These are phyloP conservation scores for Sclerotinia trifoliorum DNA, from an alignment of 2,329 filamentous ascomycete genomes.

Conservation along the genomic window DNA sequence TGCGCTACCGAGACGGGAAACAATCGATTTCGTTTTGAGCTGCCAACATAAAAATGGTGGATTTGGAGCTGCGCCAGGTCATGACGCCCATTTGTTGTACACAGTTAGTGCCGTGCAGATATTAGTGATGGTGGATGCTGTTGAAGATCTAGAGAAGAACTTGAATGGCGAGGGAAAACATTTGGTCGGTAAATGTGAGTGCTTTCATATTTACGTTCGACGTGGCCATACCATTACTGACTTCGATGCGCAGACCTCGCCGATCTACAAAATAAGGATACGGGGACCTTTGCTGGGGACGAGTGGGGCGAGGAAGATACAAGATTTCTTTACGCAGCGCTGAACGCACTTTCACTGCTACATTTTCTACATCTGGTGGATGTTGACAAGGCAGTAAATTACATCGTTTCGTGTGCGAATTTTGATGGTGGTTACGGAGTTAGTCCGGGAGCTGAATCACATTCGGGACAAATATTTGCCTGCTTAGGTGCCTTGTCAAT, in stretches of 20 bases:
- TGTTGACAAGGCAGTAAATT: slow-evolving; percentile 73
- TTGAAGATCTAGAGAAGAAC: slow-evolving; percentile 73
- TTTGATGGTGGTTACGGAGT: slow-evolving; percentile 94
- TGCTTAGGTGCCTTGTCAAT: slow-evolving; percentile 87
- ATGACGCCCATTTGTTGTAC: slow-evolving; percentile 95
- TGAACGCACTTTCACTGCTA: slow-evolving; percentile 86
- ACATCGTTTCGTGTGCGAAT: slow-evolving; percentile 82
- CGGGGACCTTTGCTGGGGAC: slow-evolving; percentile 88
- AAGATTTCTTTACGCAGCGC: slow-evolving; percentile 84
- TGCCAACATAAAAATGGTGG: slow-evolving; percentile 87
- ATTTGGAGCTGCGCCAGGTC: slow-evolving; percentile 89
- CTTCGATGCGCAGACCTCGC: slow-evolving; percentile 63
- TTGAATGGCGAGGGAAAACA: slow-evolving; percentile 56
- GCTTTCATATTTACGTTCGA: slow-evolving; percentile 12
- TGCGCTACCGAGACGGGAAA: slow-evolving; percentile 74
- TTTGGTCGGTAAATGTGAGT: slow-evolving; percentile 77
- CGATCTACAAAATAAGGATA: slow-evolving; percentile 72
- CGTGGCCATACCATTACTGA: slow-evolving; percentile 24
- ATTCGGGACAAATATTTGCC: slow-evolving; percentile 93
- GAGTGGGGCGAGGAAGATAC: slow-evolving; percentile 97
- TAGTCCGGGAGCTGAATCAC: slow-evolving; percentile 85
- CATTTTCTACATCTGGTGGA: slow-evolving; percentile 71
- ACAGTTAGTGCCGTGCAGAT: slow-evolving; percentile 96
- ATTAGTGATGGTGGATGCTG: slow-evolving; percentile 78
- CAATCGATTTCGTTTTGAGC: slow-evolving; percentile 92